Conservation (phyloP, 495 filamentous ascomycete species). For the Bacidia gigantensis region DNA sequence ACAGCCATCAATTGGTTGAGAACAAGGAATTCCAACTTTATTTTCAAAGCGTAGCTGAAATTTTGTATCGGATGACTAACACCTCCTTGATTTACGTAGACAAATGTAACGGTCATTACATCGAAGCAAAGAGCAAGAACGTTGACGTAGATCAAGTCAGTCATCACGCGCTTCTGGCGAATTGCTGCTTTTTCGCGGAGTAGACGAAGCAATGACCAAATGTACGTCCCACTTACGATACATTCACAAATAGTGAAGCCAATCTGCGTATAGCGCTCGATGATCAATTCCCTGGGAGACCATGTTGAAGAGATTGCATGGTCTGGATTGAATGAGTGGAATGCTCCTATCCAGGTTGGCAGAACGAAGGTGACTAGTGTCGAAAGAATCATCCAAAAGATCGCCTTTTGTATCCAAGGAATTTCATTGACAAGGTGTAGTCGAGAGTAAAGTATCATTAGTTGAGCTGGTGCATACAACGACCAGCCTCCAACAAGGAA, state of each 20-base stretch:
- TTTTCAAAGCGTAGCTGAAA: conserved; percentile 25
- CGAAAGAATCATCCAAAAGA: conserved; percentile 26
- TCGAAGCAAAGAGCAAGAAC: conserved; percentile 28
- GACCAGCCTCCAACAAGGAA: conserved; percentile 22
- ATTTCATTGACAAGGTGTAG: conserved; percentile 26
- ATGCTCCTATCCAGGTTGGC: conserved; percentile 37
- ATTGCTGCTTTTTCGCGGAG: conserved; percentile 21
- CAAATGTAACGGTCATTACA: conserved; percentile 10
- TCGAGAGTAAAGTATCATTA: conserved; percentile 29
- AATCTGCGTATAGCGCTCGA: conserved; percentile 25
- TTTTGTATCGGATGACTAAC: conserved; percentile 22
- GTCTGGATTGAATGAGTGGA: conserved; percentile 29
- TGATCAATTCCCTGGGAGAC: conserved; percentile 22
- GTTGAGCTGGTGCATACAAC: conserved; percentile 31
- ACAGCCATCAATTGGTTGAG: conserved; percentile 25
- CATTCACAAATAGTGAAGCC: conserved; percentile 33
- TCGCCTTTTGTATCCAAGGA: conserved; percentile 13
- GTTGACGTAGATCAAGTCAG: conserved; percentile 33
- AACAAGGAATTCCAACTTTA: conserved; percentile 28
- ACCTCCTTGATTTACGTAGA: conserved; percentile 13
- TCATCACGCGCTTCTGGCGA: conserved; percentile 22
- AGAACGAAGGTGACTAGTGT: conserved; percentile 21
- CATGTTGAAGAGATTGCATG: conserved; percentile 16
- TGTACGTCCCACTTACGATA: conserved; percentile 35
- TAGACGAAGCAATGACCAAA: conserved; percentile 24